Base-by-base conservation (phyloP, 2,329 filamentous ascomycete genomes). In the Colletotrichum neosansevieriae region DNA sequence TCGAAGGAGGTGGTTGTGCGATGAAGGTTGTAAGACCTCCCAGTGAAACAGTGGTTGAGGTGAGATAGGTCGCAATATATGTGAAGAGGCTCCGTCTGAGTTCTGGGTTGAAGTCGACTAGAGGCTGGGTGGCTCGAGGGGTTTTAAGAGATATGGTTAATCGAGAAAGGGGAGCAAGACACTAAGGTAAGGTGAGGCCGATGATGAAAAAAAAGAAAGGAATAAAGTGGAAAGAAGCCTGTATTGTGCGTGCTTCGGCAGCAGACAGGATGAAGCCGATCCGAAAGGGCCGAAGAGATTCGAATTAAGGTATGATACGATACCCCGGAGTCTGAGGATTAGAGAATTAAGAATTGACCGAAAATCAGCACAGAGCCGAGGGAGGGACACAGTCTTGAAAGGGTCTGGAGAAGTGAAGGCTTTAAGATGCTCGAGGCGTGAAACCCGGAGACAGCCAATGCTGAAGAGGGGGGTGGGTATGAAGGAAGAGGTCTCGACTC, bases 291-390 rank as follows among this genome's bases (percentile, higher is more conserved):
- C 47, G 50, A 53, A 61, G 29, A 21, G 32, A 10, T 56, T 24
- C 38, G 65, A 42, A 59, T 44, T 42, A 58, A 54, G 65, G 44
- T 62, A 53, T 44, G 24, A 36, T 56, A 53, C n/a, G 15, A 50
- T 59, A 40, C 45, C 57, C 49, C 36, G 49, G 58, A 53, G 49
- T 53, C 36, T 51, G 53, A 32, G 47, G 63, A 53, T 53, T 58
- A 38, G 34, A 58, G 11, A 58, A 64, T 47, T 51, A 64, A 53
- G 40, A 68, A 24, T 53, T 42, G 65, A 54, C 54, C 54, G 61
- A 65, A 65, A 54, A 68, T 68, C 61, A 58, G 60, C 47, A 68
- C 10, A 65, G 47, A 65, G 56, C 49, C 65, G 53, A 49, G 21
- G 60, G 61, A 51, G 42, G 54, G 40, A 68, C 38, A 56, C 61